These are phyloP conservation scores for Quercus dentata DNA, from an alignment of 306 rosid genomes.

Conservation along the genomic window DNA sequence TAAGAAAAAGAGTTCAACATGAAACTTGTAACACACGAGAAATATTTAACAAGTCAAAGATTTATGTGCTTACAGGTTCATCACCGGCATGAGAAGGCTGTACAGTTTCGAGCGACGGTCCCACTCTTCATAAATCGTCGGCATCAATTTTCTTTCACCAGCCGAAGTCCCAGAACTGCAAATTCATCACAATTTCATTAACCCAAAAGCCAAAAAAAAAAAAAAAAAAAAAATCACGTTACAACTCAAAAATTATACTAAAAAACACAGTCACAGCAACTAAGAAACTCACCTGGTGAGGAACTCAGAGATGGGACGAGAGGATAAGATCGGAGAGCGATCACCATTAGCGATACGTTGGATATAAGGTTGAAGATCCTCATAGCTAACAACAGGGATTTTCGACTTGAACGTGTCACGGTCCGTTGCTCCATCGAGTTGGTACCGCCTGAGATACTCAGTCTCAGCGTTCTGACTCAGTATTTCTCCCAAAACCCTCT, in stretches of 20 bases:
- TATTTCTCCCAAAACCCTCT: conserved; percentile 48
- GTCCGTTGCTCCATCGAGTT: conserved; percentile 62
- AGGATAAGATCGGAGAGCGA: conserved; percentile 60
- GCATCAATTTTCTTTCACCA: conserved; percentile 89
- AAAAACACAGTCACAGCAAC: too few relatives aligned
- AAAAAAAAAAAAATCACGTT: background rate
- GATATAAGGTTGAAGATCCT: conserved; percentile 74
- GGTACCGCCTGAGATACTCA: conserved; percentile 60
- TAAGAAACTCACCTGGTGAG: conserved; percentile 61
- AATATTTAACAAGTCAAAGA: background rate
- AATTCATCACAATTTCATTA: background rate
- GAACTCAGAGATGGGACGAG: conserved; percentile 82
- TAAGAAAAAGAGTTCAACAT: background rate
- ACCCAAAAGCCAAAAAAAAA: background rate
- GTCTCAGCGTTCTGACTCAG: conserved; percentile 59
- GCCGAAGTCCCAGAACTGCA: conserved; percentile 96
- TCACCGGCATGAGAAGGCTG: conserved; percentile 88
- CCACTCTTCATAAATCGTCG: conserved; percentile 70
- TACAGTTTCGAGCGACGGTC: conserved; percentile 74
- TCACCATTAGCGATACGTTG: conserved; percentile 91
- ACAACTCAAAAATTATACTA: too few relatives aligned
- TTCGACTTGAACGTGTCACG: conserved; percentile 66
- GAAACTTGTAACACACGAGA: background rate
- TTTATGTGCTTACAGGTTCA: conserved; percentile 52
- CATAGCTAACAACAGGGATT: conserved; percentile 67